Evolutionary conservation across 2,329 filamentous ascomycete genomes (phyloP).

Genomic region (Lachnellula willkommii): DNA sequence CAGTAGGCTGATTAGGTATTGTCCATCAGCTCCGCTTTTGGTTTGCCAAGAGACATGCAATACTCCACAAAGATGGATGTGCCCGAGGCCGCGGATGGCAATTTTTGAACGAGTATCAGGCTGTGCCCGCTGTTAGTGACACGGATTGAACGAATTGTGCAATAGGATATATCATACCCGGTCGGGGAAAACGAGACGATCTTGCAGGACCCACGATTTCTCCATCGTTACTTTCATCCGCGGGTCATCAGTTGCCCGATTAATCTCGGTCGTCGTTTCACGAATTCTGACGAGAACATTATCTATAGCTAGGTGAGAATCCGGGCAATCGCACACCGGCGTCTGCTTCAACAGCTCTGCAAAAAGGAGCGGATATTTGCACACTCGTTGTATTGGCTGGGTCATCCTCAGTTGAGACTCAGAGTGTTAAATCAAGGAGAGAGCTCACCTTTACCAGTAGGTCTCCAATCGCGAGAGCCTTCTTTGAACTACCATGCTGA

Average conservation of each 20-base stretch:
- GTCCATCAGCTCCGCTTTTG: constrained; percentile 60
- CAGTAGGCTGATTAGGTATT: constrained; percentile 81
- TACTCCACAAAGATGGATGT: constrained; percentile 74
- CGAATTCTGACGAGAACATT: constrained; percentile 66
- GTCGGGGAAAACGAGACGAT: constrained; percentile 69
- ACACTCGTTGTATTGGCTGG: constrained; percentile 86
- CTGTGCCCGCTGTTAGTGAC: constrained; percentile 9
- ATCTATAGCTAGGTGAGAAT: constrained; percentile 74
- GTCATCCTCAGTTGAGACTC: constrained; percentile 5
- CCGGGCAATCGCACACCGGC: constrained; percentile 77
- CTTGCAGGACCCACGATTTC: constrained; percentile 79
- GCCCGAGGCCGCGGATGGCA: constrained; percentile 73
- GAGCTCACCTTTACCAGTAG: constrained; percentile 74
- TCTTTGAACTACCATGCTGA: constrained; percentile 58
- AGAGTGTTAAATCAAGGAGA: background rate
- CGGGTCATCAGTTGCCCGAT: constrained; percentile 74
- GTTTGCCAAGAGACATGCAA: constrained; percentile 80
- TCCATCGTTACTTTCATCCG: constrained; percentile 65
- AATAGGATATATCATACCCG: constrained; percentile 47
- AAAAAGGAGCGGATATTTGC: constrained; percentile 85
- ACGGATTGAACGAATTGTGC: background rate
- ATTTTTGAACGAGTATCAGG: constrained; percentile 51
- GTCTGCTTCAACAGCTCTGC: constrained; percentile 77
- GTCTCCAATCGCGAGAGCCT: constrained; percentile 77
- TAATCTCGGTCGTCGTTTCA: constrained; percentile 72